A percentile compares a stretch with the other conserved stretches of the same genome.
phyloP scores from a whole-genome alignment of 2,329 filamentous ascomycete genomes.

The Nannizziopsis arthrosporioides region DNA sequence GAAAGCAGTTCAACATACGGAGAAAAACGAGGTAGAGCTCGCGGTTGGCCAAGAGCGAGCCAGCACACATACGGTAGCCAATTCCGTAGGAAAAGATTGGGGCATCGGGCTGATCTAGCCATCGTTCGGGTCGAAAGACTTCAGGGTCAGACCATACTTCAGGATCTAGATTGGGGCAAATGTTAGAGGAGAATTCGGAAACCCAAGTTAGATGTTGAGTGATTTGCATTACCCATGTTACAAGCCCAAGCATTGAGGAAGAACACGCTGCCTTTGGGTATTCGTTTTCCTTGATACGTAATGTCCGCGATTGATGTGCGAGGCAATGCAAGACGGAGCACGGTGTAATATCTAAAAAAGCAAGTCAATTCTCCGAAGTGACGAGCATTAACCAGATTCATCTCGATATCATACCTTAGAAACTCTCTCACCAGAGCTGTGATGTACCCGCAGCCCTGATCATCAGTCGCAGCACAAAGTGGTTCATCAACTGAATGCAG shows the following conservation, averaged over 20 bases:
- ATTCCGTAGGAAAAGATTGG: slow-evolving; percentile 55
- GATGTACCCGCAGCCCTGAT: slow-evolving; percentile 53
- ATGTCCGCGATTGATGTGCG: slow-evolving; percentile 51
- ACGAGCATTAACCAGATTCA: not conserved
- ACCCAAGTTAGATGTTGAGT: not conserved
- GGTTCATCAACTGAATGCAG: slow-evolving; percentile 43
- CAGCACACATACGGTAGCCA: slow-evolving; percentile 57
- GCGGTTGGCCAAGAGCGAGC: slow-evolving; percentile 50
- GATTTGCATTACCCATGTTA: slow-evolving; percentile 47
- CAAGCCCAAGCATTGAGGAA: slow-evolving; percentile 59
- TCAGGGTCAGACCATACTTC: slow-evolving; percentile 49
- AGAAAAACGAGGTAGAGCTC: slow-evolving; percentile 55
- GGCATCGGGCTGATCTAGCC: slow-evolving; percentile 52
- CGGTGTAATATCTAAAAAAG: slow-evolving; percentile 44
- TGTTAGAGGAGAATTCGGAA: slow-evolving; percentile 2
- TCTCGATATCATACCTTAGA: slow-evolving; percentile 33
- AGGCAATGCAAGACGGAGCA: slow-evolving; percentile 51
- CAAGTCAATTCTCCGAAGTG: slow-evolving; percentile 4
- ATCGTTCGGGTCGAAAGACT: slow-evolving; percentile 50
- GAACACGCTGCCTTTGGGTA: slow-evolving; percentile 52
- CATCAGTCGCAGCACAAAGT: slow-evolving; percentile 49
- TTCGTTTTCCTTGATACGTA: slow-evolving; percentile 44
- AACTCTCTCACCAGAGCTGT: slow-evolving; percentile 53
- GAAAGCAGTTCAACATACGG: slow-evolving; percentile 50
- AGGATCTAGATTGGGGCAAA: slow-evolving; percentile 31